These are phyloP conservation scores for Desmodesmus armatus DNA, from an alignment of 139 green algal species.

Conservation along the genomic window DNA sequence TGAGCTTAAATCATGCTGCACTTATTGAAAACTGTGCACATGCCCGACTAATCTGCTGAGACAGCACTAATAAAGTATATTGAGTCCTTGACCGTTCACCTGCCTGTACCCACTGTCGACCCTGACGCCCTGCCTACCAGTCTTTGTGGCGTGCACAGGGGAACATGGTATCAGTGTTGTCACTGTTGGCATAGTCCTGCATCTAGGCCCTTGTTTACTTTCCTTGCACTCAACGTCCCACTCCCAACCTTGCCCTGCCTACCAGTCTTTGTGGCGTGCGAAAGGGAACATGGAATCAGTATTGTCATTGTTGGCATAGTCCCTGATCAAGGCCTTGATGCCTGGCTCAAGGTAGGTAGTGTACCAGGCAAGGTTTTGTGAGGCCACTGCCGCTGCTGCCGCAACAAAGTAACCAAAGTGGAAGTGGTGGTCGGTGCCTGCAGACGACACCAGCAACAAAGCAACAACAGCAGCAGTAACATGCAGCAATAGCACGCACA, in stretches of 20 bases:
- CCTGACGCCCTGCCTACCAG: too few species aligned
- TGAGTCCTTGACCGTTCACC: too few species aligned
- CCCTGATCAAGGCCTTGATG: neutral
- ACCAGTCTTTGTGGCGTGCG: conserved; percentile 19
- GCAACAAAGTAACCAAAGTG: conserved; percentile 15
- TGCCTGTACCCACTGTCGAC: too few species aligned
- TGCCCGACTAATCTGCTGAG: too few species aligned
- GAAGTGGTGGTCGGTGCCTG: conserved; percentile 32
- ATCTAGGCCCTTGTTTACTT: too few species aligned
- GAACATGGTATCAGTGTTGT: conserved; percentile 1
- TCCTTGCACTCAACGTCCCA: neutral
- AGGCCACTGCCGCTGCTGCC: neutral
- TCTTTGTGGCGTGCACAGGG: conserved; percentile 3
- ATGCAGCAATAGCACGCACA: too few species aligned
- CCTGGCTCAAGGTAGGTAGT: neutral
- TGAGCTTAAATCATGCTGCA: too few species aligned
- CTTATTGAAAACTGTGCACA: too few species aligned
- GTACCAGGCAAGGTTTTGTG: conserved; percentile 10
- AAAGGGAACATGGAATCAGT: neutral
- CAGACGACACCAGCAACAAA: too few species aligned
- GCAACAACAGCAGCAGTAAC: too few species aligned
- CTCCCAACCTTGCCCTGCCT: neutral
- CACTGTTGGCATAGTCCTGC: conserved; percentile 18
- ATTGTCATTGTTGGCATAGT: conserved; percentile 32
- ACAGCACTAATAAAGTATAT: too few species aligned